A percentile compares a stretch with the other conserved stretches of the same genome.
Conservation (phyloP, 202 grass and related monocot genomes). For the Saccharum hybrid region DNA sequence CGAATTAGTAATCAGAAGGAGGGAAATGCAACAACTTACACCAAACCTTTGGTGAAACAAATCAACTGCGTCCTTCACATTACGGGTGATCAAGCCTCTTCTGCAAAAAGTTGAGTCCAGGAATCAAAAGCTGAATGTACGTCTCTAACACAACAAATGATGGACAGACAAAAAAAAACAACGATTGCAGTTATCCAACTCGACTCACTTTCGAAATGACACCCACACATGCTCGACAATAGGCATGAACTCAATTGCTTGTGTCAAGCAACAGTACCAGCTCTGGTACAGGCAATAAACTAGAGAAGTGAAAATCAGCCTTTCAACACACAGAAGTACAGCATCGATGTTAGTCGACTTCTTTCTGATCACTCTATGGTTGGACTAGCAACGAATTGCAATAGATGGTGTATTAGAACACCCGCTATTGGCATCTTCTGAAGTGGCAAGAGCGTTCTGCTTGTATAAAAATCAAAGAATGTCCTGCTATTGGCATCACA, state of each 20-base stretch:
- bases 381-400: neutral
- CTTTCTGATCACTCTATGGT: neutral
- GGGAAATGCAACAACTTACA: constrained; percentile 50
- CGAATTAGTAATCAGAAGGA: neutral
- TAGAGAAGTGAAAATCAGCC: neutral
- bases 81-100: constrained; percentile 91
- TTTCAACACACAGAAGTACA: neutral
- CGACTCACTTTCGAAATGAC: neutral
- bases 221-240: neutral
- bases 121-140: constrained; percentile 22
- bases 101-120: constrained; percentile 54
- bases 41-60: constrained; percentile 93
- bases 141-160: neutral
- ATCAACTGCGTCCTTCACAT: constrained; percentile 81
- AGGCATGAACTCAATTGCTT: neutral
- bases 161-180: neutral
- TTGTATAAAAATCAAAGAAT: neutral
- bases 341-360: neutral
- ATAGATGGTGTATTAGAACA: neutral
- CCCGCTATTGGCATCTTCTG: neutral
- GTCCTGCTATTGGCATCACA: neutral
- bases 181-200: neutral
- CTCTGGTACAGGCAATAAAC: neutral
- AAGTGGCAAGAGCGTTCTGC: too few relatives aligned
- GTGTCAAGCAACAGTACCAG: neutral